Percentiles rank a stretch among this genome's conserved stretches.
These are phyloP conservation scores for Calonectria hawksworthii DNA, from an alignment of 2,329 filamentous ascomycete genomes.

Conservation along the genomic window DNA sequence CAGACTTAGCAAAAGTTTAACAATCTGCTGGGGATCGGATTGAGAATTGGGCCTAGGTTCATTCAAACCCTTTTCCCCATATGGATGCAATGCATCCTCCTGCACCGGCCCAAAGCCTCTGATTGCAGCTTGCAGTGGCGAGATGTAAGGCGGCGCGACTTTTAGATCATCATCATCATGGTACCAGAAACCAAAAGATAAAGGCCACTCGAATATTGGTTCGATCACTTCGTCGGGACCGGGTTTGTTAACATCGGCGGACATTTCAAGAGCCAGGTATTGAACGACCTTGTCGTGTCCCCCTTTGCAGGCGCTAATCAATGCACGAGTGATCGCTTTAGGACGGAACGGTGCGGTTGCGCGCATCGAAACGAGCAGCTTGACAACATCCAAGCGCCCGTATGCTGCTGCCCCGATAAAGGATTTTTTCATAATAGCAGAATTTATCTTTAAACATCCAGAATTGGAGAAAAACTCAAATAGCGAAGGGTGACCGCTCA, in stretches of 20 bases:
- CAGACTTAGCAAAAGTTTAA: conserved; percentile 13
- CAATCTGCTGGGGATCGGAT: neutral
- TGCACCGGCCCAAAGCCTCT: neutral
- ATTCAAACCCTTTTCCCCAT: neutral
- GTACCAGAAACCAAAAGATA: neutral
- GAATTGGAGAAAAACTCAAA: neutral
- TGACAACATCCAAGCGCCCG: neutral
- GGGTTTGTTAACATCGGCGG: neutral
- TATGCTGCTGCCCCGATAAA: neutral
- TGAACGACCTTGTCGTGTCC: neutral
- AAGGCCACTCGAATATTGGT: neutral
- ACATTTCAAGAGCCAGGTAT: neutral
- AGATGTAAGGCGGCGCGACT: neutral
- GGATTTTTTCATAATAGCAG: neutral
- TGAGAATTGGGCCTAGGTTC: neutral
- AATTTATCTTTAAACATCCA: neutral
- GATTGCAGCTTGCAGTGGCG: neutral
- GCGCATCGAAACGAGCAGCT: neutral
- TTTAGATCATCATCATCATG: neutral
- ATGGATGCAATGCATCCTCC: neutral
- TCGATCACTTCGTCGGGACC: neutral
- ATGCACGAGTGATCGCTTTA: neutral
- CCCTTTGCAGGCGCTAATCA: neutral
- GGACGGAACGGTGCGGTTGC: neutral
- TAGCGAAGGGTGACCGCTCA: neutral